Evolutionary conservation across 345 rosid genomes (phyloP).

Genomic region (Pistacia integerrima): DNA sequence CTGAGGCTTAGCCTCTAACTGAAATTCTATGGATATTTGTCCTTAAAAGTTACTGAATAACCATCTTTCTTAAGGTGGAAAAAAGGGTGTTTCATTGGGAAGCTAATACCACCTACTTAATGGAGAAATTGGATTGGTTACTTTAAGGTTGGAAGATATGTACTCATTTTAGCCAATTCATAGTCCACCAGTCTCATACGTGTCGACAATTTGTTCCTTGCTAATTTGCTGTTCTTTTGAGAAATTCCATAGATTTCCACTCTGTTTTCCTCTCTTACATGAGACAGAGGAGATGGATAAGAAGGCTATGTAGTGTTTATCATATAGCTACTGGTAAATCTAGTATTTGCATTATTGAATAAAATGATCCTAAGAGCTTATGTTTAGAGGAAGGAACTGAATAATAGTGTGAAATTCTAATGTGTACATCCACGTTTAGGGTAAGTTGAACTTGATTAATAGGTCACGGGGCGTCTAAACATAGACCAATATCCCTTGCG

Average conservation of each 20-base stretch:
- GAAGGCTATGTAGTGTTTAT: neutral
- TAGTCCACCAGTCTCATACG: neutral
- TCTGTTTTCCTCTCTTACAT: neutral
- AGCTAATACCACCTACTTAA: neutral
- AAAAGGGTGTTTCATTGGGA: neutral
- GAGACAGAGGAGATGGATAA: neutral
- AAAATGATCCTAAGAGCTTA: neutral
- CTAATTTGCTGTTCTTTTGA: neutral
- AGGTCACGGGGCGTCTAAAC: too few species aligned
- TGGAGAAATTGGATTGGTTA: neutral
- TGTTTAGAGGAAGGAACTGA: neutral
- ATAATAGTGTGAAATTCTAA: too few species aligned
- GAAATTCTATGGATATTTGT: neutral
- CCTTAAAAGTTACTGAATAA: too few species aligned
- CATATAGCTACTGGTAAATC: neutral
- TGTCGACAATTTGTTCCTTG: neutral
- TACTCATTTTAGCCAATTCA: neutral
- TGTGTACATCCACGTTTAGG: too few species aligned
- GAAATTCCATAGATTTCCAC: neutral
- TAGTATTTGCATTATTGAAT: neutral
- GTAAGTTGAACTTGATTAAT: too few species aligned
- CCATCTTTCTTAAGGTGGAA: neutral
- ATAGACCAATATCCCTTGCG: too few species aligned
- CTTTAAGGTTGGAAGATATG: neutral
- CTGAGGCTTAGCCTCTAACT: neutral